Conservation (phyloP, 805 yeast genomes). For the Kazachstania psychrophila region DNA sequence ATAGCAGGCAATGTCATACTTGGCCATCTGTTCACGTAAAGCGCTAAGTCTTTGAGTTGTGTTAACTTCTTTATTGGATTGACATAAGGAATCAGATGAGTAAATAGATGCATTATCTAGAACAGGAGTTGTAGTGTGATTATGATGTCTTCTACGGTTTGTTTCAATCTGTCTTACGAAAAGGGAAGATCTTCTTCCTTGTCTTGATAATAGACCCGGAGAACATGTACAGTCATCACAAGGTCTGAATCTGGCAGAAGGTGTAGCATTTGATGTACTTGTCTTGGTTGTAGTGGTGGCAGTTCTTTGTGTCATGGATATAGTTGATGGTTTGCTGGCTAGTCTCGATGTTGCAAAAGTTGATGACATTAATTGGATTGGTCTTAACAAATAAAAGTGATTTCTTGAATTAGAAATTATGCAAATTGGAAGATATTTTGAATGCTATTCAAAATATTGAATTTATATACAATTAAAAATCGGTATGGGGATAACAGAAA, state of each 20-base stretch:
- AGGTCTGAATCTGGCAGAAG: slow-evolving; percentile 29
- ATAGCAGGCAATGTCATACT: slow-evolving; percentile 59
- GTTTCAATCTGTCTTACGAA: slow-evolving; percentile 31
- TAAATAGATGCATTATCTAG: slow-evolving; percentile 27
- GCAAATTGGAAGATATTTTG: no score
- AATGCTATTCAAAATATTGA: no score
- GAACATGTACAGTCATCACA: slow-evolving; percentile 78
- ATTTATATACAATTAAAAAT: no score
- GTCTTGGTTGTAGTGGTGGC: slow-evolving; percentile 1
- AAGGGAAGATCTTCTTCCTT: slow-evolving; percentile 48
- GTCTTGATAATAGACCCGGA: slow-evolving; percentile 68
- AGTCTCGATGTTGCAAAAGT: slow-evolving; percentile 4
- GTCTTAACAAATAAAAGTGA: no score
- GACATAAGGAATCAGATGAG: slow-evolving; percentile 34
- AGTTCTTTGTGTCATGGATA: slow-evolving; percentile 1
- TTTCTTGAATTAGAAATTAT: no score
- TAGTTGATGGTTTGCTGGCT: background rate
- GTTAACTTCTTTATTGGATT: slow-evolving; percentile 37
- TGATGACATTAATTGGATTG: no score
- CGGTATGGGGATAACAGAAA: no score
- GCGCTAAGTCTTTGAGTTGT: slow-evolving; percentile 50
- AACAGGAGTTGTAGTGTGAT: background rate
- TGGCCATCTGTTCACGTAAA: slow-evolving; percentile 57
- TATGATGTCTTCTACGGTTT: slow-evolving; percentile 21
- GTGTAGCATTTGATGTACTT: slow-evolving; percentile 1